These are phyloP conservation scores for Lachancea thermotolerans DNA, from an alignment of 805 yeast genomes.

Conservation along the genomic window DNA sequence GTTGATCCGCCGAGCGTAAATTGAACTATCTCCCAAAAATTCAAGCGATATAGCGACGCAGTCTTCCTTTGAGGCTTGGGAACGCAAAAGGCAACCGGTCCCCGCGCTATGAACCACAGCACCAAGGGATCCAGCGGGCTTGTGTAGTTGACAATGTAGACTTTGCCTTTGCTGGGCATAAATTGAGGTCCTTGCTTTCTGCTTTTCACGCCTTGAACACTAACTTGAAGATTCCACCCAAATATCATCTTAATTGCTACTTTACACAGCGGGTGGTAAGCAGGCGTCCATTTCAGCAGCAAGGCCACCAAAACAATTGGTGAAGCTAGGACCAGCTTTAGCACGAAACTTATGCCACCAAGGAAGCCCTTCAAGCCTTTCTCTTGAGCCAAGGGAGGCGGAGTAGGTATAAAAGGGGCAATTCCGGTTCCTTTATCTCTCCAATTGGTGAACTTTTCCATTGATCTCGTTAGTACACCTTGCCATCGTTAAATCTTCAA, in stretches of 20 bases:
- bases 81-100: constrained; percentile 12
- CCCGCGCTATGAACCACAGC: constrained; percentile 27
- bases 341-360: constrained; percentile 6
- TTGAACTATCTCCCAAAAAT: constrained; percentile 12
- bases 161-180: constrained; percentile 34
- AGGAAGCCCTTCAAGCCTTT: constrained; percentile 6
- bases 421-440: constrained; percentile 92
- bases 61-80: constrained; percentile 7
- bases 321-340: constrained; percentile 14
- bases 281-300: not conserved
- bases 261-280: constrained; percentile 12
- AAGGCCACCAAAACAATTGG: constrained; percentile 15
- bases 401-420: constrained; percentile 74
- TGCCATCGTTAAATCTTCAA: too few relatives aligned
- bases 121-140: constrained; percentile 42
- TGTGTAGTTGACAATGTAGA: constrained; percentile 43
- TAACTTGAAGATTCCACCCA: constrained; percentile 30
- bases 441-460: constrained; percentile 83
- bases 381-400: constrained; percentile 15
- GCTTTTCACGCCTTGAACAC: constrained; percentile 40
- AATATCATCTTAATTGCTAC: constrained; percentile 30
- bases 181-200: constrained; percentile 18
- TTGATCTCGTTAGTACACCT: constrained; percentile 17
- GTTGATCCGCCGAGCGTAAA: constrained; percentile 23
- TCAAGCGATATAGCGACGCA: constrained; percentile 12